Conservation (phyloP, 225 moss, liverwort and hornwort genomes). For the Polytrichum formosum region DNA sequence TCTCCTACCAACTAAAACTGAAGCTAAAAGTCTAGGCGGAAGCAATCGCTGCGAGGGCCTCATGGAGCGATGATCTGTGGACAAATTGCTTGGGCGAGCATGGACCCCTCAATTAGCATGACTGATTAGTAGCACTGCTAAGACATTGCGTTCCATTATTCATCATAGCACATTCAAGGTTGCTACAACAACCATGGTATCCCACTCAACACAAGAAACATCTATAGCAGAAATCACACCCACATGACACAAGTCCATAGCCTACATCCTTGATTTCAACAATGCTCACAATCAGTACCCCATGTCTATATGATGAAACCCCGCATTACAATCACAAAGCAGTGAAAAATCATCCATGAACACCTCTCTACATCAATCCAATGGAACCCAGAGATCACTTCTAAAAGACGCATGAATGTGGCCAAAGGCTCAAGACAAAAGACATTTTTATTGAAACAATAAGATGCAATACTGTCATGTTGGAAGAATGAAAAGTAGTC, state of each 20-base stretch:
- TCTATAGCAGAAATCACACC: conserved; percentile 43
- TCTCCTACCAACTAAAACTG: no score
- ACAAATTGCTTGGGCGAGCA: conserved; percentile 94
- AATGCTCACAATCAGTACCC: conserved; percentile 23
- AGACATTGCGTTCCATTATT: conserved; percentile 85
- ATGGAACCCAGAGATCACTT: conserved; percentile 18
- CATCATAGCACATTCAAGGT: conserved; percentile 78
- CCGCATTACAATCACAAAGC: conserved; percentile 22
- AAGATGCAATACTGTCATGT: not conserved
- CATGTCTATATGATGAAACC: conserved; percentile 23
- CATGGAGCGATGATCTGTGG: conserved; percentile 96
- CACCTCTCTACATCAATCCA: conserved; percentile 27
- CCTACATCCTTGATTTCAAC: conserved; percentile 12
- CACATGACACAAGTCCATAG: conserved; percentile 20
- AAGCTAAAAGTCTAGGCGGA: no score
- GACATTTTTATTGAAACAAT: conserved; percentile 18
- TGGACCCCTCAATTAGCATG: conserved; percentile 99
- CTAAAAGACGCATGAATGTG: conserved; percentile 45
- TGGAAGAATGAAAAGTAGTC: not conserved
- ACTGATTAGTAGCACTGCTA: conserved; percentile 83
- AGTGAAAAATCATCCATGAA: conserved; percentile 17
- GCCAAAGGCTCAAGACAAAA: conserved; percentile 24
- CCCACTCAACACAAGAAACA: conserved; percentile 66
- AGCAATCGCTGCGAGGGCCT: no score
- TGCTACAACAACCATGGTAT: conserved; percentile 64